Conservation (phyloP, 2,329 filamentous ascomycete genomes). For the Pseudogymnoascus sp. region DNA sequence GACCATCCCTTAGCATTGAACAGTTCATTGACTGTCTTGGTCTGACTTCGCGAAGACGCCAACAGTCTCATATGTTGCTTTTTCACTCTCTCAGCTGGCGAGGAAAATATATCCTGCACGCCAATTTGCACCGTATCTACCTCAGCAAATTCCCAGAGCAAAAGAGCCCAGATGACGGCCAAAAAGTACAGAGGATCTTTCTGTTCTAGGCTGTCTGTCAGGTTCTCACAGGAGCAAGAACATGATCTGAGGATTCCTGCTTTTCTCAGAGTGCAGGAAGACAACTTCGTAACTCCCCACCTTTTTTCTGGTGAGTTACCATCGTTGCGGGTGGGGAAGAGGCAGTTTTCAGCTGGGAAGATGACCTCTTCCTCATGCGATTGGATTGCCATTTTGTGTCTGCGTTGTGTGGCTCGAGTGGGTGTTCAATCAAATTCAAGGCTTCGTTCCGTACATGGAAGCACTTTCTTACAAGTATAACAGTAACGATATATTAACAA, state of each 20-base stretch:
- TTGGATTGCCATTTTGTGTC: neutral
- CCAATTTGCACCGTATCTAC: neutral
- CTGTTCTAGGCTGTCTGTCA: neutral
- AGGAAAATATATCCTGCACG: neutral
- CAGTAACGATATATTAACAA: neutral
- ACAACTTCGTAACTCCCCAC: neutral
- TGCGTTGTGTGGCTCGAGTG: neutral
- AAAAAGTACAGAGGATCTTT: neutral
- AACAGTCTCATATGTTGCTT: neutral
- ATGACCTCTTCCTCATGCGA: neutral
- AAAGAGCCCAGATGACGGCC: neutral
- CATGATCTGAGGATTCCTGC: neutral
- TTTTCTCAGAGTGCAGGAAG: neutral
- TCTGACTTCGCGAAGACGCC: neutral
- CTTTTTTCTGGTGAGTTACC: neutral
- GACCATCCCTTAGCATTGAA: neutral
- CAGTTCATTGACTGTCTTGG: neutral
- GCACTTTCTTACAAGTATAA: neutral
- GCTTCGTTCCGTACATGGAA: neutral
- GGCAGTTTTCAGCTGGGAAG: neutral
- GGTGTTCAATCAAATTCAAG: neutral
- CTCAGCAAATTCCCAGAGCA: neutral
- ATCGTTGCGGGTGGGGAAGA: neutral
- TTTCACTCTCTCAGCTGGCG: neutral
- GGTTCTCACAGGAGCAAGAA: neutral